phyloP scores from a whole-genome alignment of 306 rosid genomes.

The Prunus persica region DNA sequence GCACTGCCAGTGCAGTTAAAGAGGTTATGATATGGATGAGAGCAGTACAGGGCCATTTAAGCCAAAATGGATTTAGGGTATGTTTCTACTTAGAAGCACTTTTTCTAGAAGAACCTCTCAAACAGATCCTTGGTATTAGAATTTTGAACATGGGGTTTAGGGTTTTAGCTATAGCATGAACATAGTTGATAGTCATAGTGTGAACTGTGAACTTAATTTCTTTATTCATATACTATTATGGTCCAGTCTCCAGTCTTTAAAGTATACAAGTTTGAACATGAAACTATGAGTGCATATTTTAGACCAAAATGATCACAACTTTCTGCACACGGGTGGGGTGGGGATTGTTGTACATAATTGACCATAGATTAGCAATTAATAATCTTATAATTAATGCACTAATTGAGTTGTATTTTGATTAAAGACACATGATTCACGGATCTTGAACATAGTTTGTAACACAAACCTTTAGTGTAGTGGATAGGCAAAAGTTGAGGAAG shows the following conservation, averaged over 20 bases:
- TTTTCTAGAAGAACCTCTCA: no score
- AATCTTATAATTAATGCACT: neutral
- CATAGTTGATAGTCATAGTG: neutral
- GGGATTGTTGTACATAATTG: slow-evolving; percentile 1
- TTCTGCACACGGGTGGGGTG: slow-evolving; percentile 1
- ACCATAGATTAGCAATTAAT: neutral
- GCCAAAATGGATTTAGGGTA: neutral
- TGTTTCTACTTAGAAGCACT: no score
- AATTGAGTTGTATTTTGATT: neutral
- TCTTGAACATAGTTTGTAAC: no score
- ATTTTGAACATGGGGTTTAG: neutral
- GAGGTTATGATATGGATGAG: no score
- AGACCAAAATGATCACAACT: neutral
- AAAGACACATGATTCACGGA: no score
- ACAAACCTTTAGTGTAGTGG: no score
- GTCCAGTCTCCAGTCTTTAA: neutral
- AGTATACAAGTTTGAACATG: neutral
- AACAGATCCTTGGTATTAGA: no score
- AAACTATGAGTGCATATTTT: neutral
- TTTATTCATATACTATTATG: neutral
- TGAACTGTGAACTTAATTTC: neutral
- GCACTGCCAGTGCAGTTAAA: no score
- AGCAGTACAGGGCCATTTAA: no score
- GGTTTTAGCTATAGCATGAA: neutral
- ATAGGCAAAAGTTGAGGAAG: no score